These are phyloP conservation scores for Drechmeria coniospora DNA, from an alignment of 2,329 filamentous ascomycete genomes.

Conservation along the genomic window DNA sequence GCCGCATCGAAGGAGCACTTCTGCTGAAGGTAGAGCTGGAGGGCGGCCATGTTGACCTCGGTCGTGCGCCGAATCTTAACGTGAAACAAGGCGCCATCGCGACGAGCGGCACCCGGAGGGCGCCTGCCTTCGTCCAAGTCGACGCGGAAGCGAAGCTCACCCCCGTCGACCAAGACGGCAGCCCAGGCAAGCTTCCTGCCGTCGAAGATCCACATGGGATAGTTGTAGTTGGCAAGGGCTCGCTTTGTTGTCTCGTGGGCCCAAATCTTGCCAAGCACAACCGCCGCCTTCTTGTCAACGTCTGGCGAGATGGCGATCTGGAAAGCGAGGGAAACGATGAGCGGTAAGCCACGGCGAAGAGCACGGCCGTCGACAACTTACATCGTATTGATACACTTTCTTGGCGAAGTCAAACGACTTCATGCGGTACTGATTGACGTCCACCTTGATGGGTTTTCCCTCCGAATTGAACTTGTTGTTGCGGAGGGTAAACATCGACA, in stretches of 20 bases:
- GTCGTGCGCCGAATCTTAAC: slow-evolving; percentile 50
- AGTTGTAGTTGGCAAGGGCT: slow-evolving; percentile 30
- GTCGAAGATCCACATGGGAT: slow-evolving; percentile 54
- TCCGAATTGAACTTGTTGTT: slow-evolving; percentile 34
- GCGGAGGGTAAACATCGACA: slow-evolving; percentile 19
- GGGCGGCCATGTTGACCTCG: slow-evolving; percentile 49
- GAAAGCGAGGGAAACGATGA: slow-evolving; percentile 3
- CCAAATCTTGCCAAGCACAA: slow-evolving; percentile 66
- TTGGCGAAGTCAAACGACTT: slow-evolving; percentile 35
- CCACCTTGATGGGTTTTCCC: slow-evolving; percentile 37
- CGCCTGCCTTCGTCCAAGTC: slow-evolving; percentile 57
- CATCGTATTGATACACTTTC: slow-evolving; percentile 72
- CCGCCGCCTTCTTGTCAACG: slow-evolving; percentile 41
- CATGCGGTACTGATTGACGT: slow-evolving; percentile 66
- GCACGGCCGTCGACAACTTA: slow-evolving; percentile 28
- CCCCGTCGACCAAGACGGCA: slow-evolving; percentile 22
- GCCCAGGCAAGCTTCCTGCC: slow-evolving; percentile 75
- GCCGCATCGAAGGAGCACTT: slow-evolving; percentile 44
- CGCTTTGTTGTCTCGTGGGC: slow-evolving; percentile 43
- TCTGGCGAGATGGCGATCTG: slow-evolving; percentile 53
- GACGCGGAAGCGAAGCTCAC: slow-evolving; percentile 42
- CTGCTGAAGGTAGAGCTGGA: slow-evolving; percentile 51
- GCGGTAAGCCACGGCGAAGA: neutral
- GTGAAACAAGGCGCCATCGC: slow-evolving; percentile 34
- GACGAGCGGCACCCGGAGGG: slow-evolving; percentile 16